A percentile compares a stretch with the other conserved stretches of the same genome.
Conservation (phyloP, 805 yeast species). For the Saccharomyces jurei region DNA sequence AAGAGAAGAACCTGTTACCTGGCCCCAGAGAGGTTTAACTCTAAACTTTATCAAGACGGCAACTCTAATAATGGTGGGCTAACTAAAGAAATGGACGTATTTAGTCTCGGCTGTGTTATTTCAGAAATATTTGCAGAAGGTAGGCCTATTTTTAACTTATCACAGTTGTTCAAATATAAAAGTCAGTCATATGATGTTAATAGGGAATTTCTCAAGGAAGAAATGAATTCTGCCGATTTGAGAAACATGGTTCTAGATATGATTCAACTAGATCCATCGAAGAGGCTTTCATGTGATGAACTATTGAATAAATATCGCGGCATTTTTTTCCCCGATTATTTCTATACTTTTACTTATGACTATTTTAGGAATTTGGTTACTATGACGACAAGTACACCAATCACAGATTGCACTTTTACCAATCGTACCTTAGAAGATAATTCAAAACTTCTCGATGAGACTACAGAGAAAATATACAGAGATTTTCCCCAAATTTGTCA, state of each 20-base stretch:
- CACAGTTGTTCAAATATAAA: conserved; percentile 79
- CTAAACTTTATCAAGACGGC: conserved; percentile 11
- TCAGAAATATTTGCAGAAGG: conserved; percentile 88
- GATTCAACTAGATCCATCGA: conserved; percentile 54
- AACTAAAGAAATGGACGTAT: conserved; percentile 69
- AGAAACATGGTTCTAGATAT: conserved; percentile 52
- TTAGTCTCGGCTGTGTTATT: conserved; percentile 77
- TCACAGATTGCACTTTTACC: conserved; percentile 10
- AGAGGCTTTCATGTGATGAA: conserved; percentile 48
- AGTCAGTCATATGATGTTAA: conserved; percentile 55
- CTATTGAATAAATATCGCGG: conserved; percentile 45
- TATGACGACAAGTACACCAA: conserved; percentile 17
- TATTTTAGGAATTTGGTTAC: conserved; percentile 42
- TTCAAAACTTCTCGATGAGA: conserved; percentile 13
- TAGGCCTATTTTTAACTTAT: conserved; percentile 72
- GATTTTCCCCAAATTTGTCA: conserved; percentile 42
- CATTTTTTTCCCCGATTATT: conserved; percentile 55
- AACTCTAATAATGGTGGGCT: conserved; percentile 26
- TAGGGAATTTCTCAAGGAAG: conserved; percentile 19
- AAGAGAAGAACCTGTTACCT: conserved; percentile 80
- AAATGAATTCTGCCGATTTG: conserved; percentile 43
- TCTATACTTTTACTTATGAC: conserved; percentile 62
- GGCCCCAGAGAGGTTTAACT: conserved; percentile 83
- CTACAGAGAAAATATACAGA: conserved; percentile 48
- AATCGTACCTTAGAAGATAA: conserved; percentile 15